These are phyloP conservation scores for Erodium trifolium DNA, from an alignment of 441 rosid genomes.

Conservation along the genomic window DNA sequence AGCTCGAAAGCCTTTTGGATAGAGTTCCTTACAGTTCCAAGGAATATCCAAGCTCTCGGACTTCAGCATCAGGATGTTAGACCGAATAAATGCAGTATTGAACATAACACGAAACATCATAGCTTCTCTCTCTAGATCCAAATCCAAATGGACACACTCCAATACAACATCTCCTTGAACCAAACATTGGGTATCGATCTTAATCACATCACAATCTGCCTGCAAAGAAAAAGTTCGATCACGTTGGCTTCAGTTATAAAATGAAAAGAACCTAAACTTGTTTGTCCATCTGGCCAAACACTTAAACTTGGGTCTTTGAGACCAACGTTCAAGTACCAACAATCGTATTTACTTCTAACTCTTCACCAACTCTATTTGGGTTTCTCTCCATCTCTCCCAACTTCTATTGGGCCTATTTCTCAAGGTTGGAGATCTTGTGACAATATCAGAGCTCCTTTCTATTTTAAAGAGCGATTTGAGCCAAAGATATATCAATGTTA, in stretches of 20 bases:
- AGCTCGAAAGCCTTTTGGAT: neutral
- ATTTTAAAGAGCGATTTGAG: no score
- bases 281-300: no score
- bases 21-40: neutral
- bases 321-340: no score
- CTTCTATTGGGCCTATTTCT: no score
- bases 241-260: neutral
- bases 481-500: no score
- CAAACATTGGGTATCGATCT: neutral
- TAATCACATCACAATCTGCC: neutral
- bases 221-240: neutral
- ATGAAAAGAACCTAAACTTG: no score
- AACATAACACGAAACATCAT: neutral
- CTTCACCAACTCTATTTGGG: no score
- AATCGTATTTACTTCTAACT: no score
- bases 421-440: no score
- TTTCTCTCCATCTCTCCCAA: no score
- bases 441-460: no score
- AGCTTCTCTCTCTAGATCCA: neutral
- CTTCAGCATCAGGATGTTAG: neutral
- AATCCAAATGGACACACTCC: neutral
- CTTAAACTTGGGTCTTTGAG: no score
- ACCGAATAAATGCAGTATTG: neutral
- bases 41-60: neutral
- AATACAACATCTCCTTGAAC: constrained; percentile 1